Percentiles rank a stretch among this genome's conserved stretches.
These are phyloP conservation scores for Solanum rostratum DNA, from an alignment of 257 asterid species.

Conservation along the genomic window DNA sequence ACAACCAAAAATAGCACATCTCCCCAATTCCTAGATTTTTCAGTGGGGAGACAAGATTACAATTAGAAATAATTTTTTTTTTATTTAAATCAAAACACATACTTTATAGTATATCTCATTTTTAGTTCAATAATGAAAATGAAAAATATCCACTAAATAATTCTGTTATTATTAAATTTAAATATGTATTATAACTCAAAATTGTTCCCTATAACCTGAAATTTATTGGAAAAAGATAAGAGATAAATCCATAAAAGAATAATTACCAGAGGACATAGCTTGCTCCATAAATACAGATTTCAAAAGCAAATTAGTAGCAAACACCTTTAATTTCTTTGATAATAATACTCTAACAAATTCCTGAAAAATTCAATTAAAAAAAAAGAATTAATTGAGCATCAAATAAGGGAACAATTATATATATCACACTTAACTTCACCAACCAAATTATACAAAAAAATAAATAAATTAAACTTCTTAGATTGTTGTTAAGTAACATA, in stretches of 20 bases:
- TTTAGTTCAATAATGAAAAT: too few relatives aligned
- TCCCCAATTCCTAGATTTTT: too few relatives aligned
- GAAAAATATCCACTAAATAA: background rate
- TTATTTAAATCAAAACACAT: background rate
- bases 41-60: background rate
- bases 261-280: background rate
- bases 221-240: background rate
- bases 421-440: background rate
- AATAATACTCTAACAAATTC: background rate
- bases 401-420: background rate
- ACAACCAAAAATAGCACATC: too few relatives aligned
- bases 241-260: background rate
- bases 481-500: background rate
- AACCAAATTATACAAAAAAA: background rate
- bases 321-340: background rate
- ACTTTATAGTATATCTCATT: background rate
- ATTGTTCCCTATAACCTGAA: background rate
- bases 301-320: background rate
- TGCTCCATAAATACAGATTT: background rate
- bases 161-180: background rate
- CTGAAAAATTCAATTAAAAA: background rate
- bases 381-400: background rate
- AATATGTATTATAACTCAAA: background rate
- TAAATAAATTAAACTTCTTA: background rate
- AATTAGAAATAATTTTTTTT: background rate